A percentile compares a stretch with the other conserved stretches of the same genome.
Evolutionary conservation across 2,329 filamentous ascomycete species (phyloP).

Genomic region (Monilinia vaccinii-corymbosi): DNA sequence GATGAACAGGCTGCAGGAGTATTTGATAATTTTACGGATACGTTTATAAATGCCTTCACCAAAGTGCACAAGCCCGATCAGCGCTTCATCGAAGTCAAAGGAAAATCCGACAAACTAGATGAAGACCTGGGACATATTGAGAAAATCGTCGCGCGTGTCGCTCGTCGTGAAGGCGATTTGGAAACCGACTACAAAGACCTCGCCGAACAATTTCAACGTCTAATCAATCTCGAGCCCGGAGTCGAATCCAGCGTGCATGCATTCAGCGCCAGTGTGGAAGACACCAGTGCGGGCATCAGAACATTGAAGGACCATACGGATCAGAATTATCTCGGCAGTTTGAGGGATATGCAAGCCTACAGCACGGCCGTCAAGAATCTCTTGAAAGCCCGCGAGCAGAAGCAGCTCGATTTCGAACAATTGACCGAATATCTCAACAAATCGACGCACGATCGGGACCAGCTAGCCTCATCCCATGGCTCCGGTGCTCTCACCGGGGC

Average conservation of each 20-base stretch:
- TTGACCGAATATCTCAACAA: constrained; percentile 94
- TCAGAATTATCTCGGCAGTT: constrained; percentile 85
- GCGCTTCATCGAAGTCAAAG: constrained; percentile 87
- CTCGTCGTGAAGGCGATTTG: constrained; percentile 76
- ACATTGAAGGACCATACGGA: constrained; percentile 85
- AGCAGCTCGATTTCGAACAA: constrained; percentile 95
- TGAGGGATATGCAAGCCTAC: constrained; percentile 94
- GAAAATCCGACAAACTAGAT: constrained; percentile 86
- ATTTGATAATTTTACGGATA: constrained; percentile 92
- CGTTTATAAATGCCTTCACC: constrained; percentile 92
- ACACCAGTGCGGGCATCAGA: constrained; percentile 69
- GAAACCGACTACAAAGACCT: constrained; percentile 84
- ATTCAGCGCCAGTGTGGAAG: constrained; percentile 79
- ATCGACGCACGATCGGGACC: constrained; percentile 77
- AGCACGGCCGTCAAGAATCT: constrained; percentile 78
- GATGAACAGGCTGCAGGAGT: constrained; percentile 53
- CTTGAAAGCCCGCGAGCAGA: constrained; percentile 89
- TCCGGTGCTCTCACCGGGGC: constrained; percentile 60
- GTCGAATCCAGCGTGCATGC: constrained; percentile 74
- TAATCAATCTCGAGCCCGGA: constrained; percentile 80
- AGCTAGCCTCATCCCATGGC: constrained; percentile 48
- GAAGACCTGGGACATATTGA: constrained; percentile 90
- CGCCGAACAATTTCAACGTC: constrained; percentile 88
- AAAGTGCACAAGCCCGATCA: constrained; percentile 94
- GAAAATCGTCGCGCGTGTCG: constrained; percentile 89